These are phyloP conservation scores for Aspergillus ochraceoroseus DNA, from an alignment of 2,329 filamentous ascomycete genomes.

Conservation along the genomic window DNA sequence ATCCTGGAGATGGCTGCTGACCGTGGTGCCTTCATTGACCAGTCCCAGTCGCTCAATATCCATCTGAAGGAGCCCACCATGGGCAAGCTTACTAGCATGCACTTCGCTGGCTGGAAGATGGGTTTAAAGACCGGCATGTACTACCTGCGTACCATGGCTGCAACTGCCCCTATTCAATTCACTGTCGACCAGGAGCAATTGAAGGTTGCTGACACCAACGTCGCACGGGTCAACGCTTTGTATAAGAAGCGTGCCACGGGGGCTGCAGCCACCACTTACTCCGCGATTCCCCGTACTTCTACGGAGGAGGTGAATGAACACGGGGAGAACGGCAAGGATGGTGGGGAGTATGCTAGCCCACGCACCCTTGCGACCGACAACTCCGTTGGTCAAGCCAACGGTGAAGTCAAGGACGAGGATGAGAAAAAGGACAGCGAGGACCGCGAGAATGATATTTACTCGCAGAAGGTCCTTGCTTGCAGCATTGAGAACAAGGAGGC, in stretches of 20 bases:
- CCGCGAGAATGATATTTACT: conserved; percentile 89
- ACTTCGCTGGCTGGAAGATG: conserved; percentile 98
- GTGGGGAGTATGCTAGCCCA: conserved; percentile 17
- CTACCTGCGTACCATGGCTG: conserved; percentile 97
- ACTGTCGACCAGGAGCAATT: conserved; percentile 96
- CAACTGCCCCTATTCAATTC: conserved; percentile 95
- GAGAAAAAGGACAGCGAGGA: conserved; percentile 64
- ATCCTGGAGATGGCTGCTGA: conserved; percentile 98
- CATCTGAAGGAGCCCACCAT: conserved; percentile 99
- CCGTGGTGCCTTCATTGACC: conserved; percentile 96
- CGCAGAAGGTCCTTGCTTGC: conserved; percentile 83
- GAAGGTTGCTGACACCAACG: conserved; percentile 75
- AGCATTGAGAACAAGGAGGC: conserved; percentile 96
- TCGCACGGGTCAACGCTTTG: conserved; percentile 56
- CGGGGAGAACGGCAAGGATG: conserved; percentile 23
- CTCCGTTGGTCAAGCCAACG: conserved; percentile 43
- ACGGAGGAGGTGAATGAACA: conserved; percentile 60
- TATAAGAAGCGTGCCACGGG: conserved; percentile 66
- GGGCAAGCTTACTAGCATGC: conserved; percentile 99
- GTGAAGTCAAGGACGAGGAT: conserved; percentile 55
- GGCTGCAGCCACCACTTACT: conserved; percentile 53
- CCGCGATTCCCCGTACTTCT: conserved; percentile 63
- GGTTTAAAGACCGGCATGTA: conserved; percentile 99
- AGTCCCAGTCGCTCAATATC: conserved; percentile 98
- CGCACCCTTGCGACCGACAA: conserved; percentile 58